Percentiles rank a stretch among this genome's conserved stretches.
These are phyloP conservation scores for Apostasia ramifera DNA, from an alignment of 106 monocot genomes.

Conservation along the genomic window DNA sequence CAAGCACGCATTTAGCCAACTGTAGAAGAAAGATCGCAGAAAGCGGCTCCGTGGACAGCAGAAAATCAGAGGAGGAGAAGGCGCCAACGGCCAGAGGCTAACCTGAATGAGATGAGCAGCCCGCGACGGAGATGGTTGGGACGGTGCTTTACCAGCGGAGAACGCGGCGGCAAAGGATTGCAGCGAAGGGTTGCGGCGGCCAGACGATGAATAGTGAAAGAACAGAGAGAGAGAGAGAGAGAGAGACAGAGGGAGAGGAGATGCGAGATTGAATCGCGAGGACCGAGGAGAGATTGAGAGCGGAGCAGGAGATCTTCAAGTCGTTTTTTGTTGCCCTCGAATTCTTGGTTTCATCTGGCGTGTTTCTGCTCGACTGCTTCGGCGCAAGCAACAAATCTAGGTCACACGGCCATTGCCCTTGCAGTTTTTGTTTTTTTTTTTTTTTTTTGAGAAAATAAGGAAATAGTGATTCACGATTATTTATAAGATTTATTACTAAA, in stretches of 20 bases:
- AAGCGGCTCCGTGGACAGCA: not conserved
- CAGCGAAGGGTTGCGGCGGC: not conserved
- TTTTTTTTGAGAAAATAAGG: no score
- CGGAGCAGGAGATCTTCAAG: not conserved
- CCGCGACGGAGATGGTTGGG: not conserved
- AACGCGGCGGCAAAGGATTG: not conserved
- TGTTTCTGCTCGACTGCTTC: no score
- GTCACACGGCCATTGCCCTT: no score
- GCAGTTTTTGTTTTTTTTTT: no score
- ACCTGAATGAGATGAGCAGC: not conserved
- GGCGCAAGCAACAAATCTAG: no score
- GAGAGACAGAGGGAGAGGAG: conserved; percentile 1
- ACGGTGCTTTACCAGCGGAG: not conserved
- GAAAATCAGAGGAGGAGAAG: not conserved
- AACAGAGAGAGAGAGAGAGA: not conserved
- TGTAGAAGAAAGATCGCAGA: not conserved
- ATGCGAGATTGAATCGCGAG: not conserved
- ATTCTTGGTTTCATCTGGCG: no score
- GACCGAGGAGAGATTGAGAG: not conserved
- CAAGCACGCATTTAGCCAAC: not conserved
- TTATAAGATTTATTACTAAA: no score
- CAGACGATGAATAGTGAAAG: not conserved
- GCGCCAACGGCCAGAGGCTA: not conserved
- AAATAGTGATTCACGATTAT: no score
- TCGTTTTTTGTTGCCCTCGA: no score